These are phyloP conservation scores for Xylaria polymorpha DNA, from an alignment of 2,329 filamentous ascomycete species.

Conservation along the genomic window DNA sequence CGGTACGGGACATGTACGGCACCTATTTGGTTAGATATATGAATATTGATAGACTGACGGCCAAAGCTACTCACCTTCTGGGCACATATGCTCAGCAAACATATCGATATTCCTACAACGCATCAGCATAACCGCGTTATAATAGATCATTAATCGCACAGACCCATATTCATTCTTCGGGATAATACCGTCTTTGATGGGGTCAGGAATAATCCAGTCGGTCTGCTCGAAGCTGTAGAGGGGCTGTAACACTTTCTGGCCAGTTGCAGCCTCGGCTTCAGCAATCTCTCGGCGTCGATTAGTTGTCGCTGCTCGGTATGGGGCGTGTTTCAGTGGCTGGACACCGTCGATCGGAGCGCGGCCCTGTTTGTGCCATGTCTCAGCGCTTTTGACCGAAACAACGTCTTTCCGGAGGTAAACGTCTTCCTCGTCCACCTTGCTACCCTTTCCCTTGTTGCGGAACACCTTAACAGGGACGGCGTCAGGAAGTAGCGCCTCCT, in stretches of 20 bases:
- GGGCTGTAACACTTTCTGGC: slow-evolving; percentile 86
- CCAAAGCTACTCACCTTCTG: slow-evolving; percentile 56
- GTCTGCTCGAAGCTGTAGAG: slow-evolving; percentile 88
- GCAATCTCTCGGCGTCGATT: slow-evolving; percentile 90
- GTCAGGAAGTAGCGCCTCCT: slow-evolving; percentile 82
- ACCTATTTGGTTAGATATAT: slow-evolving; percentile 57
- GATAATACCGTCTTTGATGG: slow-evolving; percentile 85
- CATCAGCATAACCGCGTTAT: slow-evolving; percentile 19
- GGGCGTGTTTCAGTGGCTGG: slow-evolving; percentile 84
- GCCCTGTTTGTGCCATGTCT: slow-evolving; percentile 98
- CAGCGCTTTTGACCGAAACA: slow-evolving; percentile 85
- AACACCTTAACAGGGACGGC: slow-evolving; percentile 81
- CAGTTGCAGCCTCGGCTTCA: slow-evolving; percentile 81
- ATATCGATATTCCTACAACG: slow-evolving; percentile 81
- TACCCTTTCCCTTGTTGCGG: slow-evolving; percentile 77
- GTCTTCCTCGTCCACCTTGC: slow-evolving; percentile 78
- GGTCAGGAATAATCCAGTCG: slow-evolving; percentile 92
- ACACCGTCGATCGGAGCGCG: slow-evolving; percentile 77
- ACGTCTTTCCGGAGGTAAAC: slow-evolving; percentile 86
- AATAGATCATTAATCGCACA: slow-evolving; percentile 26
- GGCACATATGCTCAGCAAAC: slow-evolving; percentile 94
- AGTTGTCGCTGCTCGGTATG: slow-evolving; percentile 89
- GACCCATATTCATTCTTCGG: slow-evolving; percentile 90
- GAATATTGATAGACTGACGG: neutral
- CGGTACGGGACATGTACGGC: slow-evolving; percentile 85